Evolutionary conservation across 169 alveolate genomes (phyloP), one percentile per base, ranked within the genome.

Genomic region (Theileria orientalis): DNA sequence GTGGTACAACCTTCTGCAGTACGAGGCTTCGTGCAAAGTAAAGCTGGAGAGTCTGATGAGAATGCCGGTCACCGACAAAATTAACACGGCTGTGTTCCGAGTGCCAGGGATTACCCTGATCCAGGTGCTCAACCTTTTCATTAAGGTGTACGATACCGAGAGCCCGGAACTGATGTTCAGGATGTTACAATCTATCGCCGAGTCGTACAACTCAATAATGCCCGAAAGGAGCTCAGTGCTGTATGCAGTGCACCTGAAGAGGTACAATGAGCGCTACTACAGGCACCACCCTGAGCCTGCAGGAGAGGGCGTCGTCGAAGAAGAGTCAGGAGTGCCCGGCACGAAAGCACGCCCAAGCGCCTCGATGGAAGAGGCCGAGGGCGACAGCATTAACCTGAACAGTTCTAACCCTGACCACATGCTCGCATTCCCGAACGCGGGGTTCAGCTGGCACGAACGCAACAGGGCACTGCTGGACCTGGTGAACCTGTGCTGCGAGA

Each of bases 361-460:
- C 25, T 49, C 60, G 25, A 32, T 21, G 19, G n/a, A 49, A 9
- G 27, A 3, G 29, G 19, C 14, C 44, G 30, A 67, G 21, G 25
- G 37, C 41, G 83, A 74, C 21, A 49, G 30, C 46, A 25, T 35
- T 21, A 35, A 8, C 41, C 44, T 74, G 42, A 72, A 74, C 67
- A 32, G 27, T 42, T 59, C 56, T n/a, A 44, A 37, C n/a, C 46
- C 41, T 25, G 74, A 61, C 1, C 74, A 64, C 40, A 37, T 74
- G 66, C n/a, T 63, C 56, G 41, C 59, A 29, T 49, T 49, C 25
- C 86, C 86, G 7, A 23, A 74, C 42, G 62, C 60, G 19, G 83
- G 83, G 9, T 78, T 78, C 44, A 69, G 83, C 44, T 78, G 86
- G 86, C 52, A 77, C 73, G 86, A 78, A 27, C 71, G 86, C 51